Evolutionary conservation across 2,329 filamentous ascomycete species (phyloP).

Genomic region (Cadophora sp.): DNA sequence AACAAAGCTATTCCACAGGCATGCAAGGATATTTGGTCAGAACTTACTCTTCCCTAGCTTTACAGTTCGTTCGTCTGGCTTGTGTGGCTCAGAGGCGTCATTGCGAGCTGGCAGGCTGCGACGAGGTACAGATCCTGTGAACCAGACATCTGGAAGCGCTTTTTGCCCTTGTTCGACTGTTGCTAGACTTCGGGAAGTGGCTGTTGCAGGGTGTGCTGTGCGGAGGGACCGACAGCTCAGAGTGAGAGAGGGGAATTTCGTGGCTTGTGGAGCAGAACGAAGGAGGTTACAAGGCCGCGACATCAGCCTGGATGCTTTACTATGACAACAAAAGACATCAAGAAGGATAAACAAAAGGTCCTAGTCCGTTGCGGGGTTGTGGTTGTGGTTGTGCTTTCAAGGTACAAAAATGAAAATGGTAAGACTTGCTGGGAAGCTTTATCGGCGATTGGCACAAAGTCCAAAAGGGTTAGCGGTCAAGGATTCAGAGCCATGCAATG

Average conservation of each 20-base stretch:
- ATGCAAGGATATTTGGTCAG: conserved; percentile 1
- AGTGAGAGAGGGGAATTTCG: conserved; percentile 26
- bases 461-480: conserved; percentile 20
- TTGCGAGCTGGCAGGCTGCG: conserved; percentile 23
- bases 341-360: background rate
- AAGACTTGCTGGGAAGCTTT: conserved; percentile 13
- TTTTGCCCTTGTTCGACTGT: conserved; percentile 37
- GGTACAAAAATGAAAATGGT: conserved; percentile 28
- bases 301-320: conserved; percentile 39
- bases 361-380: background rate
- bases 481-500: background rate
- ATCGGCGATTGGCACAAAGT: conserved; percentile 25
- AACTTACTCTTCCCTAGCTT: conserved; percentile 52
- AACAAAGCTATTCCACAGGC: conserved; percentile 16
- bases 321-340: conserved; percentile 15
- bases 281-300: conserved; percentile 38
- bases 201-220: conserved; percentile 18
- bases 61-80: conserved; percentile 61
- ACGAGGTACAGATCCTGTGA: conserved; percentile 48
- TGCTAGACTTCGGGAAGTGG: conserved; percentile 33
- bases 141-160: conserved; percentile 50
- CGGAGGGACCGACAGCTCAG: conserved; percentile 20
- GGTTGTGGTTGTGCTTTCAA: background rate
- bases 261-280: conserved; percentile 35
- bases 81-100: conserved; percentile 38